A percentile compares a stretch with the other conserved stretches of the same genome.
Evolutionary conservation across 768 basidiomycete genomes (phyloP).

Genomic region (Amylocystis lapponica): DNA sequence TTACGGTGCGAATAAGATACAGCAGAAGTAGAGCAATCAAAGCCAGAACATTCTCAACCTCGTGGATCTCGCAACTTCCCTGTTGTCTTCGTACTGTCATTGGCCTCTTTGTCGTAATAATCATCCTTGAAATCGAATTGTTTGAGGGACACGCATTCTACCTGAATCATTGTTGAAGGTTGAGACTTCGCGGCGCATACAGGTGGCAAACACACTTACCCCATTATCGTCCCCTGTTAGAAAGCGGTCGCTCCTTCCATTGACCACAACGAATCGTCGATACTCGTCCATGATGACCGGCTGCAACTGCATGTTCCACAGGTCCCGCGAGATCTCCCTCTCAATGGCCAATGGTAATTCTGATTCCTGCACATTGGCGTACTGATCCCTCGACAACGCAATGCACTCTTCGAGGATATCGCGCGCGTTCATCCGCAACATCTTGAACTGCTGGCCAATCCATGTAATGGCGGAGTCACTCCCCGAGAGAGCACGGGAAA

Average conservation of each 20-base stretch:
- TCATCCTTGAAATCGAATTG: slow-evolving; percentile 58
- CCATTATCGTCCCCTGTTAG: slow-evolving; percentile 30
- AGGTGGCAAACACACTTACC: slow-evolving; percentile 33
- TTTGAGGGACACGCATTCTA: slow-evolving; percentile 44
- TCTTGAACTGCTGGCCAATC: slow-evolving; percentile 31
- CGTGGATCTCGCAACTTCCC: too few species aligned
- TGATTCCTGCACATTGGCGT: slow-evolving; percentile 28
- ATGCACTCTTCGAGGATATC: slow-evolving; percentile 41
- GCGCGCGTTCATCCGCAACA: slow-evolving; percentile 25
- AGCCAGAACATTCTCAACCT: too few species aligned
- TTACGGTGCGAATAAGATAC: too few species aligned
- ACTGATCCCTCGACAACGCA: slow-evolving; percentile 32
- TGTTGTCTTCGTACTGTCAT: too few species aligned
- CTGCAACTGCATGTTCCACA: slow-evolving; percentile 53
- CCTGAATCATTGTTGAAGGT: slow-evolving; percentile 27
- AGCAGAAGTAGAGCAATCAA: too few species aligned
- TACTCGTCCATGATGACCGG: slow-evolving; percentile 56
- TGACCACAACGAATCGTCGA: slow-evolving; percentile 62
- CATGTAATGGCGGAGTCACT: slow-evolving; percentile 25
- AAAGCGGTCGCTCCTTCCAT: slow-evolving; percentile 22
- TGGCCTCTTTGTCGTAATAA: too few species aligned
- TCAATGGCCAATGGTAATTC: slow-evolving; percentile 37
- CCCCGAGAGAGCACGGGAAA: slow-evolving; percentile 15
- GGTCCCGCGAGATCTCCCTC: slow-evolving; percentile 40
- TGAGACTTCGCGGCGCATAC: too few species aligned